Percentiles rank a stretch among this genome's conserved stretches.
These are phyloP conservation scores for Capillidium rhysosporum DNA, from an alignment of 371 early-diverging fungal species.

Conservation along the genomic window DNA sequence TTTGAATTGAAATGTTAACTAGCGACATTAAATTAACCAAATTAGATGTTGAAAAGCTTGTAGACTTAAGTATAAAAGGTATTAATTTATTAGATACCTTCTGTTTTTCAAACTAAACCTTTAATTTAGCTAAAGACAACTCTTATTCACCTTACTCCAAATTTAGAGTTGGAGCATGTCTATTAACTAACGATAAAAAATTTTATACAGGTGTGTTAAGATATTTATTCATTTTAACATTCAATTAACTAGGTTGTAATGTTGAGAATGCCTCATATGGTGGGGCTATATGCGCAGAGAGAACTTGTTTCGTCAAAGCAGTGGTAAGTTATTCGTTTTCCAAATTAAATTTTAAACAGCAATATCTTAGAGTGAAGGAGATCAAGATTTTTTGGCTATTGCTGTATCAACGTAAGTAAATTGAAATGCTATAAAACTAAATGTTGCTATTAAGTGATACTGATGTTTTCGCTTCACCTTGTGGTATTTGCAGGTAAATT, in stretches of 20 bases:
- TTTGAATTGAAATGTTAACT: slow-evolving; percentile 3
- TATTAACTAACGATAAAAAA: slow-evolving; percentile 37
- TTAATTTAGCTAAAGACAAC: slow-evolving; percentile 19
- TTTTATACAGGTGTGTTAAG: slow-evolving; percentile 26
- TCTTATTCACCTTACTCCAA: slow-evolving; percentile 71
- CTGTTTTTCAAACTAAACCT: not conserved
- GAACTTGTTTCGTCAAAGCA: slow-evolving; percentile 69
- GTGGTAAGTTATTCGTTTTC: slow-evolving; percentile 23
- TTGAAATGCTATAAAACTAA: not conserved
- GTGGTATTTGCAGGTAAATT: slow-evolving; percentile 7
- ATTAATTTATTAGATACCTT: not conserved
- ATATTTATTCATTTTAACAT: not conserved
- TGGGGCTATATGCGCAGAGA: slow-evolving; percentile 61
- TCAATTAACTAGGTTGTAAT: slow-evolving; percentile 41
- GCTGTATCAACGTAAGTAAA: slow-evolving; percentile 7
- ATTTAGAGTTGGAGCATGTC: slow-evolving; percentile 64
- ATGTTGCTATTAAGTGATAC: not conserved
- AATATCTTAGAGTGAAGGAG: slow-evolving; percentile 6
- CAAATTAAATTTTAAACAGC: not conserved
- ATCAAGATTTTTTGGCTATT: slow-evolving; percentile 5
- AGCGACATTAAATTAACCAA: not conserved
- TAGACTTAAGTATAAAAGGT: not conserved
- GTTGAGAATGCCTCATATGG: slow-evolving; percentile 60
- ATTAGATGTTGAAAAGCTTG: not conserved
- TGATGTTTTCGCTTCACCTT: slow-evolving; percentile 1